These are phyloP conservation scores for Agrocybe pediades DNA, from an alignment of 768 basidiomycete genomes.

Conservation along the genomic window DNA sequence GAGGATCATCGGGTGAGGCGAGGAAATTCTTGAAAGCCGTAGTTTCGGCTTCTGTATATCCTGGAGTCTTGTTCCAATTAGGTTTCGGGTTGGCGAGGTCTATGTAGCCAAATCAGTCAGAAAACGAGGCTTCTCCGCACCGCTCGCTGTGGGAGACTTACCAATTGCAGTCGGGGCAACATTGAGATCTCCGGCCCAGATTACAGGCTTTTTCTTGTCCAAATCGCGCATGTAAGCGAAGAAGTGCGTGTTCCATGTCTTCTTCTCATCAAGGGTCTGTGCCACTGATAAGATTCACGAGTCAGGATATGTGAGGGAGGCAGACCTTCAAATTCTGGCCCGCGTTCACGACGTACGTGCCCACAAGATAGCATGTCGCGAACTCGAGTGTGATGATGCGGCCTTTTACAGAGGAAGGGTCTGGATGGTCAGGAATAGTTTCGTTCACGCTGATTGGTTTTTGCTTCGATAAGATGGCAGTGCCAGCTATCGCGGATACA, in stretches of 20 bases:
- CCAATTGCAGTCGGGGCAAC: slow-evolving; percentile 80
- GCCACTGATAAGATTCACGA: not conserved
- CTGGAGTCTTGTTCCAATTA: slow-evolving; percentile 89
- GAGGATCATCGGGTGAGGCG: slow-evolving; percentile 42
- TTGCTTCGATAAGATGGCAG: slow-evolving; percentile 77
- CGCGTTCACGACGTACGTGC: slow-evolving; percentile 86
- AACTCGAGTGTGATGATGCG: slow-evolving; percentile 86
- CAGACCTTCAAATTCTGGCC: slow-evolving; percentile 73
- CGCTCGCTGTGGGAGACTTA: slow-evolving; percentile 21
- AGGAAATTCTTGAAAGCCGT: slow-evolving; percentile 73
- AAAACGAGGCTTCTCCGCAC: not conserved
- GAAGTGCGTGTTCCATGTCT: slow-evolving; percentile 80
- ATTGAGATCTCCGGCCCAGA: slow-evolving; percentile 89
- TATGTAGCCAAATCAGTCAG: slow-evolving; percentile 21
- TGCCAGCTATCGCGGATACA: slow-evolving; percentile 57
- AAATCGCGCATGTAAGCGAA: slow-evolving; percentile 69
- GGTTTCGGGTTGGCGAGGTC: slow-evolving; percentile 68
- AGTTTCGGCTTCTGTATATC: slow-evolving; percentile 84
- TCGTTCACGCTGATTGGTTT: slow-evolving; percentile 67
- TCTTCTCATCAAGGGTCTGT: slow-evolving; percentile 79
- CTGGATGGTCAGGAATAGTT: slow-evolving; percentile 75
- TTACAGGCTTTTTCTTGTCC: slow-evolving; percentile 79
- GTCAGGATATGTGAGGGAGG: not conserved
- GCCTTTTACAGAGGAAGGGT: slow-evolving; percentile 65
- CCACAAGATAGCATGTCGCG: slow-evolving; percentile 64